These are phyloP conservation scores for Gossypium arboreum DNA, from an alignment of 345 rosid genomes.

Conservation along the genomic window DNA sequence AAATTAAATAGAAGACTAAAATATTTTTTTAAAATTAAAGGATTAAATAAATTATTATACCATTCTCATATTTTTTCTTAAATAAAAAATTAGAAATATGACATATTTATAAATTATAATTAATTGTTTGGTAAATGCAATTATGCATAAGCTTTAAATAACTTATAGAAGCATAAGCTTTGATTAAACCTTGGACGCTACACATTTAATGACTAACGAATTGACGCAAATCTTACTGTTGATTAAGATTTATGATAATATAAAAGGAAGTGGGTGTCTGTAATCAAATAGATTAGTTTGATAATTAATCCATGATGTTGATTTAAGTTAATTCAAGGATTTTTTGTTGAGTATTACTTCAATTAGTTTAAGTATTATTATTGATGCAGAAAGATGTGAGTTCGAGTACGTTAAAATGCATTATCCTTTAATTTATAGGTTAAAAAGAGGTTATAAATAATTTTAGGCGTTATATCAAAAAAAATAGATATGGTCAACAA, in stretches of 20 bases:
- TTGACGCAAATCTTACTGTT: background rate
- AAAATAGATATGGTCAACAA: no score
- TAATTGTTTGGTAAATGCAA: background rate
- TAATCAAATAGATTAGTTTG: background rate
- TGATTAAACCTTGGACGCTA: background rate
- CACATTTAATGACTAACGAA: background rate
- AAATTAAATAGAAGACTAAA: no score
- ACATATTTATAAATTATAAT: no score
- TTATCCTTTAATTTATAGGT: fast-evolving
- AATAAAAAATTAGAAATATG: no score
- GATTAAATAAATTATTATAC: no score
- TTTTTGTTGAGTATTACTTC: fast-evolving
- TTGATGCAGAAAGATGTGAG: fast-evolving
- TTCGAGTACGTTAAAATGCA: fast-evolving
- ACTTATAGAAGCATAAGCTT: background rate
- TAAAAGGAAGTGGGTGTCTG: background rate
- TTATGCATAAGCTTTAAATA: background rate
- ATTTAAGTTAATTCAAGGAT: background rate
- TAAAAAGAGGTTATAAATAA: fast-evolving
- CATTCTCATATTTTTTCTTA: no score
- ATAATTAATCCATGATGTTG: background rate
- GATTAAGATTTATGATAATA: background rate
- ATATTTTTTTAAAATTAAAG: no score
- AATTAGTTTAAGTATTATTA: fast-evolving
- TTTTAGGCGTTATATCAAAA: fast-evolving